These are phyloP conservation scores for Xylaria sp. DNA, from an alignment of 2,329 filamentous ascomycete species.

Conservation along the genomic window DNA sequence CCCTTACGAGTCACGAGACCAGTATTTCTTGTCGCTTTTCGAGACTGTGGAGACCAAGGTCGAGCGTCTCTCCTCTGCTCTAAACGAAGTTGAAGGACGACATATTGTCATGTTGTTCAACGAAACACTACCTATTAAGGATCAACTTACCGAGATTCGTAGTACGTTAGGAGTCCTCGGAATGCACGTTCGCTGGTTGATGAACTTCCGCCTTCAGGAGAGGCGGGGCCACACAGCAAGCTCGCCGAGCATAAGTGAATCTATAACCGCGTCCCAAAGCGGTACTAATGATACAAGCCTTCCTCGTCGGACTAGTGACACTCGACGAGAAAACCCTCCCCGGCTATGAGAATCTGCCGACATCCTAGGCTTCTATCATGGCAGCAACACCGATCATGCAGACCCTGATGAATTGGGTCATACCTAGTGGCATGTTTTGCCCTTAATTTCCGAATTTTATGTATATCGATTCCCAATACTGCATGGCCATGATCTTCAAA, in stretches of 20 bases:
- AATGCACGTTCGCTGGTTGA: constrained; percentile 56
- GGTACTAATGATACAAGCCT: constrained; percentile 19
- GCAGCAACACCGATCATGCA: neutral
- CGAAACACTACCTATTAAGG: constrained; percentile 56
- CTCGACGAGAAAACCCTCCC: constrained; percentile 29
- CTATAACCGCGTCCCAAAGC: constrained; percentile 26
- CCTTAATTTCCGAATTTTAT: too few species aligned
- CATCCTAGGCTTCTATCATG: neutral
- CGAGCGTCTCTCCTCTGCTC: constrained; percentile 50
- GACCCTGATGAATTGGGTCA: neutral
- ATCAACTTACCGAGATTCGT: constrained; percentile 56
- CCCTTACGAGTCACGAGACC: constrained; percentile 38
- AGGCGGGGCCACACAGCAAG: constrained; percentile 29
- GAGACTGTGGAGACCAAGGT: constrained; percentile 52
- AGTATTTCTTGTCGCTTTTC: constrained; percentile 42
- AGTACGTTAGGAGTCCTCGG: constrained; percentile 53
- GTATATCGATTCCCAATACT: too few species aligned
- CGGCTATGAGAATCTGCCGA: constrained; percentile 23
- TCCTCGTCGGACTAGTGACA: constrained; percentile 30
- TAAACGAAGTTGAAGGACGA: constrained; percentile 54
- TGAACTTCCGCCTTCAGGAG: constrained; percentile 48
- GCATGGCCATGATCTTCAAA: neutral
- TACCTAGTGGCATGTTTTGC: neutral
- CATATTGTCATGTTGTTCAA: constrained; percentile 58
- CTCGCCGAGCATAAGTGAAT: constrained; percentile 22